Conservation (phyloP, 164 flowering plant genomes). For the Aristolochia contorta region DNA sequence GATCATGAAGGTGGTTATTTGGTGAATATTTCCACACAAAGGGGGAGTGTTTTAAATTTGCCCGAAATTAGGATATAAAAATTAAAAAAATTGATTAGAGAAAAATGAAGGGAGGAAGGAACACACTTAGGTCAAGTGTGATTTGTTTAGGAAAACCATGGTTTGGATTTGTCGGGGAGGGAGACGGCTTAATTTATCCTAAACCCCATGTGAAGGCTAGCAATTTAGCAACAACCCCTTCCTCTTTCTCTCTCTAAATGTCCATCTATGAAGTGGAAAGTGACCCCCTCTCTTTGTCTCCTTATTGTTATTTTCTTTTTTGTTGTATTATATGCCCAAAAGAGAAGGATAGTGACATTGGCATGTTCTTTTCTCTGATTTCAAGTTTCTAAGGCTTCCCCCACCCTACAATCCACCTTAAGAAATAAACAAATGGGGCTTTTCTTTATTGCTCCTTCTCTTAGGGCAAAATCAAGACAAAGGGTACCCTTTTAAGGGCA, state of each 20-base stretch:
- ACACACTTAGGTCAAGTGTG: conserved; percentile 26
- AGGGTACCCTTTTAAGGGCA: not conserved
- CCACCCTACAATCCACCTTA: conserved; percentile 2
- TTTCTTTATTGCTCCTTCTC: not conserved
- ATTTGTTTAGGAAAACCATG: conserved; percentile 29
- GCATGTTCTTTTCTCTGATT: conserved; percentile 28
- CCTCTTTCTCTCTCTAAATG: too few species aligned
- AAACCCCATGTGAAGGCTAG: conserved; percentile 26
- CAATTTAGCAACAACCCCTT: conserved; percentile 6
- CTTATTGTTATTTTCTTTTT: not conserved
- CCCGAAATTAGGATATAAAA: not conserved
- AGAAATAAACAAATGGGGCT: conserved; percentile 8
- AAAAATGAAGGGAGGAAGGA: not conserved
- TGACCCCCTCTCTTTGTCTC: conserved; percentile 7
- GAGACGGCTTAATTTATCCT: conserved; percentile 14
- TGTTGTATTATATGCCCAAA: conserved; percentile 1
- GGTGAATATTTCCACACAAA: too few species aligned
- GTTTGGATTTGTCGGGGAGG: conserved; percentile 27
- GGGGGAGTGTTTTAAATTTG: not conserved
- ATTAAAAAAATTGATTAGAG: not conserved
- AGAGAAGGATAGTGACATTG: conserved; percentile 10
- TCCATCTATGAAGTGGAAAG: conserved; percentile 20
- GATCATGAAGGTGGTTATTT: too few species aligned
- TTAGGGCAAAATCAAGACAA: conserved; percentile 1
- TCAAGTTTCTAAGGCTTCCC: conserved; percentile 20